Base-by-base conservation (phyloP, 2,329 filamentous ascomycete species). In the Cryphonectria naterciae region DNA sequence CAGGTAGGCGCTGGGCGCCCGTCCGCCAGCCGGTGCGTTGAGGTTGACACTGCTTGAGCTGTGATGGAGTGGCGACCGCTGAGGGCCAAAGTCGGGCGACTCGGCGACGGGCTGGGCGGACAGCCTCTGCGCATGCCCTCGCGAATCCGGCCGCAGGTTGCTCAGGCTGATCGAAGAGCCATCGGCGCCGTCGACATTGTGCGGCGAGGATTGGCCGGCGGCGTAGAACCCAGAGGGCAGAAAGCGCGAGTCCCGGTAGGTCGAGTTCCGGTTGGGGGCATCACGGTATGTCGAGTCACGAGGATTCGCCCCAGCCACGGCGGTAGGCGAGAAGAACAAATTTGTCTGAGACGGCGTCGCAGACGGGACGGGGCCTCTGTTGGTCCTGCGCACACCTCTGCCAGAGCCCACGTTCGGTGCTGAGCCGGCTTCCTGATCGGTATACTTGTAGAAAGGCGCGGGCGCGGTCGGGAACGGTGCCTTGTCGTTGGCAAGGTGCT, bases 311-410 rank as follows among this genome's bases (percentile, higher is more conserved):
- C 93, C 84, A 70, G 86, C 86, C 10, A 88, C 89, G 1, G 95
- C 95, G 0, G 96, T 98, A 0, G 96, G 96, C 10, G 94, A 97
- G 85, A 97, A 99, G 87, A 99, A 99, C 22, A 98, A 86, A 73
- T 92, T 93, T 52, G 89, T 89, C 75, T 87, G 84, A 77, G 88
- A 92, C 15, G 85, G 89, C 37, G 87, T 89, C 66, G 83, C 83
- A 13, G 87, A 88, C 2, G 85, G 85, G 41, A 83, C 81, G 3
- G 86, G 85, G 1, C 84, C 86, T 64, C 87, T 86, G 70, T 81
- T 83, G 19, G 85, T 86, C 65, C 86, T 84, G 69, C 87, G 84
- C 39, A 82, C 81, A 52, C 83, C 84, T 37, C 88, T 88, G 62
- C 84, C 85, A 67, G 81, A 81, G 15, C 81, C 80, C 39, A 82